Percentiles rank a stretch among this genome's conserved stretches.
Conservation (phyloP, 345 rosid species). For the Brassica juncea region DNA sequence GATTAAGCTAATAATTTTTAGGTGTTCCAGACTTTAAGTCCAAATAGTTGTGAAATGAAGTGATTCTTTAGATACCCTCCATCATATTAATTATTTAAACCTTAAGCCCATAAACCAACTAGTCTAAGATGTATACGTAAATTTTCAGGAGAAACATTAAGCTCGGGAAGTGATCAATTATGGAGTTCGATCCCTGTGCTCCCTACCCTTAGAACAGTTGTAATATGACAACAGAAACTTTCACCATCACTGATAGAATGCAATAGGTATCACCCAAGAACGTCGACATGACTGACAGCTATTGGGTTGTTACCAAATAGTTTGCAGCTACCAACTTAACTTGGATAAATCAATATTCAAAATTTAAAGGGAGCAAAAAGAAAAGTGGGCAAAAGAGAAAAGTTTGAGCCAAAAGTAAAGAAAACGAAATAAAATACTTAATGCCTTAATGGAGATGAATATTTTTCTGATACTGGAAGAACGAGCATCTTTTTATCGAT, state of each 20-base stretch:
- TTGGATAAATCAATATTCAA: slow-evolving; percentile 29
- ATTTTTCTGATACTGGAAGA: slow-evolving; percentile 20
- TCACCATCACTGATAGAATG: neutral
- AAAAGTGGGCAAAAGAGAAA: slow-evolving; percentile 26
- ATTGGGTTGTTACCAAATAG: slow-evolving; percentile 1
- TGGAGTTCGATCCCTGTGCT: neutral
- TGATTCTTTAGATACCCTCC: neutral
- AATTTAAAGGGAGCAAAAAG: slow-evolving; percentile 26
- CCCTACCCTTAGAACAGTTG: neutral
- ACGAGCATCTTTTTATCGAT: slow-evolving; percentile 22
- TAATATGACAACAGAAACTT: neutral
- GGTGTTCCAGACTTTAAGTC: too few relatives aligned
- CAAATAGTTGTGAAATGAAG: neutral
- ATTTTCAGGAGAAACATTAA: neutral
- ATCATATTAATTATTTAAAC: neutral
- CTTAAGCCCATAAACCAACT: too few relatives aligned
- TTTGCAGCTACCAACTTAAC: slow-evolving; percentile 26
- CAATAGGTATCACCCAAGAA: neutral
- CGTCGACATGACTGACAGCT: slow-evolving; percentile 2
- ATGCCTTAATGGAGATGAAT: neutral
- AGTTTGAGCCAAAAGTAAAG: slow-evolving; percentile 35
- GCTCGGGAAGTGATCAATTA: neutral
- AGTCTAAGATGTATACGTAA: too few relatives aligned
- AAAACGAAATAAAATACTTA: slow-evolving; percentile 4
- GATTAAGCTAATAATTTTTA: neutral